phyloP scores from a whole-genome alignment of 305 asterid species.

The Plantago lanceolata region DNA sequence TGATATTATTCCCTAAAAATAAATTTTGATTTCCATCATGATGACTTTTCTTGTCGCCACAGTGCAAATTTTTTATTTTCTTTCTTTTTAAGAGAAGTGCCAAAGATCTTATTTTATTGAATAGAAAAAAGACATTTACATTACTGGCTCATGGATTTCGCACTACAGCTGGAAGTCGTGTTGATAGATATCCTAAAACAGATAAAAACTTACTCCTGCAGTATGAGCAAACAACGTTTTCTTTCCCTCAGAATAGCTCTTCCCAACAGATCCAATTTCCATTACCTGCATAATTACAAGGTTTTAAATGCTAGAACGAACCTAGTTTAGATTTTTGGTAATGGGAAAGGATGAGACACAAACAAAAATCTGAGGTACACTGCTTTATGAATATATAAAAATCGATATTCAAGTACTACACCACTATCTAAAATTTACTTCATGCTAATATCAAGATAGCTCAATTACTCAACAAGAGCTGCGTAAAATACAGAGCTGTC shows the following conservation, averaged over 20 bases:
- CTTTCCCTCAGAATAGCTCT: constrained; percentile 48
- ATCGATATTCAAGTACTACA: neutral
- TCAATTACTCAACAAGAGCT: constrained; percentile 1
- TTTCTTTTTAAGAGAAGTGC: neutral
- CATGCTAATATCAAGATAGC: neutral
- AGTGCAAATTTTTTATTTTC: neutral
- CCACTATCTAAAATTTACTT: no score
- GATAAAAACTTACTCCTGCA: constrained; percentile 56
- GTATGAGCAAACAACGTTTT: constrained; percentile 70
- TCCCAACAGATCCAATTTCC: constrained; percentile 98
- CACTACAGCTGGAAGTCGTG: neutral
- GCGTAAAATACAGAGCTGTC: neutral
- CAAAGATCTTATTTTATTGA: neutral
- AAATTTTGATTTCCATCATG: neutral
- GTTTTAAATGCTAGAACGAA: neutral
- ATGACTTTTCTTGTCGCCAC: neutral
- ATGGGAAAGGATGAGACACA: neutral
- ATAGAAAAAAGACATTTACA: no score
- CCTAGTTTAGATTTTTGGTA: neutral
- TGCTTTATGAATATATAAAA: neutral
- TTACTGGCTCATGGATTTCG: neutral
- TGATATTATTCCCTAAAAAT: neutral
- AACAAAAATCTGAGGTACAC: neutral
- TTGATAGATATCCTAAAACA: constrained; percentile 1
- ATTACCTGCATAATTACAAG: constrained; percentile 48